phyloP scores from a whole-genome alignment of 345 rosid genomes.

The Eucalyptus microcorys region DNA sequence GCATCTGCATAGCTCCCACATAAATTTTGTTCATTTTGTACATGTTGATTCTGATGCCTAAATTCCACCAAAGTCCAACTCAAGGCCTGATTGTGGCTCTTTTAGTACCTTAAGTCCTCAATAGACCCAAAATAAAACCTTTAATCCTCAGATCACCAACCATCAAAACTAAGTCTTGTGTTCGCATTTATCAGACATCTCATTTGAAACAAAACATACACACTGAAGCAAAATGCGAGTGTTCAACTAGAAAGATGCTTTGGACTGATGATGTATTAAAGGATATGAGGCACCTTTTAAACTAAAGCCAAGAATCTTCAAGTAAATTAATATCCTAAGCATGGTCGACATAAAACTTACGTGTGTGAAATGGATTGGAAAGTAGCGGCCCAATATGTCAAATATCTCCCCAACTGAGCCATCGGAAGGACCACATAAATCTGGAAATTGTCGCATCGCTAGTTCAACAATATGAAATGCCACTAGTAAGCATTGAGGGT shows the following conservation, averaged over 20 bases:
- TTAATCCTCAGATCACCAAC: not conserved
- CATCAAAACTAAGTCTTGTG: not conserved
- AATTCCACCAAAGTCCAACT: not conserved
- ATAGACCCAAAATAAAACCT: not conserved
- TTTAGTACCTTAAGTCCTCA: not conserved
- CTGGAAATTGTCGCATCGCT: slow-evolving; percentile 48
- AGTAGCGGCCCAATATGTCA: slow-evolving; percentile 59
- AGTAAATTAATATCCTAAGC: not conserved
- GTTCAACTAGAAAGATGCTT: not conserved
- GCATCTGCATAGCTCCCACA: not conserved
- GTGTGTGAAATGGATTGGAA: slow-evolving; percentile 90
- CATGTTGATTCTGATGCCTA: not conserved
- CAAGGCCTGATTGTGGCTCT: not conserved
- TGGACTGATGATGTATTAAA: not conserved
- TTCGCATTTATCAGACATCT: not conserved
- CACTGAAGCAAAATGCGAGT: not conserved
- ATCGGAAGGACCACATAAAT: slow-evolving; percentile 54
- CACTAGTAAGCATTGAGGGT: slow-evolving; percentile 76
- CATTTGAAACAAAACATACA: not conserved
- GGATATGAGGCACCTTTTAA: not conserved
- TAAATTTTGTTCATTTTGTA: not conserved
- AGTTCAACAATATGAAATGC: slow-evolving; percentile 71
- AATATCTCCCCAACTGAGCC: slow-evolving; percentile 47
- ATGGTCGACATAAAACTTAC: slow-evolving; percentile 30
- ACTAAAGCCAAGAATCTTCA: not conserved